phyloP scores from a whole-genome alignment of 1,139 yeast species.

The Yamadazyma diospyri region DNA sequence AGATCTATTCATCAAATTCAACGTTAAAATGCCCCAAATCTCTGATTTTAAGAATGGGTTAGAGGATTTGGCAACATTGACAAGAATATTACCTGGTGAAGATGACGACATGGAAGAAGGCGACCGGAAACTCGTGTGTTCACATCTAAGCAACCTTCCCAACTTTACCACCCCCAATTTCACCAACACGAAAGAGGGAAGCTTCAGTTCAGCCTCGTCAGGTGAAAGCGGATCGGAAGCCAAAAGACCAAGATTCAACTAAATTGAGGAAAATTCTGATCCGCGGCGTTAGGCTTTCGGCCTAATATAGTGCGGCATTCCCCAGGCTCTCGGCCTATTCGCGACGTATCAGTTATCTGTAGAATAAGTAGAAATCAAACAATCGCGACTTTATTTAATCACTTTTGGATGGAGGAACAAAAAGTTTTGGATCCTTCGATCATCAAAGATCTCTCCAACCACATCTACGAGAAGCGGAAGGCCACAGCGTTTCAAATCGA shows the following conservation, averaged over 20 bases:
- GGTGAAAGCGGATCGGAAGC: conserved; percentile 4
- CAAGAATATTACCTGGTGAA: conserved; percentile 23
- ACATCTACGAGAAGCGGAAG: conserved; percentile 90
- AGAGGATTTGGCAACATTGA: conserved; percentile 22
- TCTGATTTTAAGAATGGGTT: conserved; percentile 22
- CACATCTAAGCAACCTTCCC: conserved; percentile 25
- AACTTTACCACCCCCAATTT: conserved; percentile 4
- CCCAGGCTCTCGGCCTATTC: too few species aligned
- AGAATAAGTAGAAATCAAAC: too few species aligned
- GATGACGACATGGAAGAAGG: not conserved
- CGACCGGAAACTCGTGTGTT: conserved; percentile 12
- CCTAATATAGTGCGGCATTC: too few species aligned
- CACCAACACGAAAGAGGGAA: conserved; percentile 5
- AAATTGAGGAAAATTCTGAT: too few species aligned
- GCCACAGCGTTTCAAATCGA: conserved; percentile 92
- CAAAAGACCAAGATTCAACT: conserved; percentile 3
- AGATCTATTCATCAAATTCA: conserved; percentile 40
- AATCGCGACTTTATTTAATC: too few species aligned
- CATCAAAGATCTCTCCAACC: conserved; percentile 80
- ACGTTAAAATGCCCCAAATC: conserved; percentile 33
- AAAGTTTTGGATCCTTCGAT: conserved; percentile 64
- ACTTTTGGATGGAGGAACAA: conserved; percentile 26
- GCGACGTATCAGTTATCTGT: too few species aligned
- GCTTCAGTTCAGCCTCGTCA: conserved; percentile 9
- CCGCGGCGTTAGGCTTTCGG: too few species aligned